Percentiles rank a stretch among this genome's conserved stretches.
These are phyloP conservation scores for Sarocladium oryzae DNA, from an alignment of 2,329 filamentous ascomycete genomes.

Conservation along the genomic window DNA sequence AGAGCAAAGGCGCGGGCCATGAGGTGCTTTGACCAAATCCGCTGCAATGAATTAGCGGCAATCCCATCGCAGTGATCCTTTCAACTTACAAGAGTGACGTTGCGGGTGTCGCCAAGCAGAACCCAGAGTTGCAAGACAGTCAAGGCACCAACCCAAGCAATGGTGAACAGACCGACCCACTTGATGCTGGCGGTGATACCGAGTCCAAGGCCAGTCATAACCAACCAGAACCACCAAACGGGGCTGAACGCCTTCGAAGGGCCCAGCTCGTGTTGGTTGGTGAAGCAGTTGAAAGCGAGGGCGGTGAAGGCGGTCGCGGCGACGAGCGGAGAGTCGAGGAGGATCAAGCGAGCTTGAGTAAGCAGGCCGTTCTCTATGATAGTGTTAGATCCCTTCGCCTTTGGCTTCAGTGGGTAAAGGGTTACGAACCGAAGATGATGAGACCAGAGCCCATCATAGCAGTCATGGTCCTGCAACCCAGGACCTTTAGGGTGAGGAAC, in stretches of 20 bases:
- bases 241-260: slow-evolving; percentile 80
- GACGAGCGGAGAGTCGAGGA: slow-evolving; percentile 91
- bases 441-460: slow-evolving; percentile 76
- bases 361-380: slow-evolving; percentile 81
- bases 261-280: slow-evolving; percentile 92
- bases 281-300: slow-evolving; percentile 85
- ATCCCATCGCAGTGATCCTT: background rate
- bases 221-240: slow-evolving; percentile 98
- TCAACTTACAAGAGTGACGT: slow-evolving; percentile 63
- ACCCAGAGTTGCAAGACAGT: slow-evolving; percentile 93
- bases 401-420: too few relatives aligned
- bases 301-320: slow-evolving; percentile 89
- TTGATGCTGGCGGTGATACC: slow-evolving; percentile 93
- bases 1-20: slow-evolving; percentile 86
- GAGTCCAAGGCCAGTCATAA: slow-evolving; percentile 76
- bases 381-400: too few relatives aligned
- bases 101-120: slow-evolving; percentile 80
- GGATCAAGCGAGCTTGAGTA: slow-evolving; percentile 90
- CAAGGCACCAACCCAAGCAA: slow-evolving; percentile 92
- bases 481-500: slow-evolving; percentile 88
- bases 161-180: slow-evolving; percentile 98
- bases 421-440: slow-evolving; percentile 77
- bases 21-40: slow-evolving; percentile 89
- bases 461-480: slow-evolving; percentile 81
- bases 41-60: slow-evolving; percentile 30